Conservation (phyloP, 208 protist species). For the Crithidia bombi region DNA sequence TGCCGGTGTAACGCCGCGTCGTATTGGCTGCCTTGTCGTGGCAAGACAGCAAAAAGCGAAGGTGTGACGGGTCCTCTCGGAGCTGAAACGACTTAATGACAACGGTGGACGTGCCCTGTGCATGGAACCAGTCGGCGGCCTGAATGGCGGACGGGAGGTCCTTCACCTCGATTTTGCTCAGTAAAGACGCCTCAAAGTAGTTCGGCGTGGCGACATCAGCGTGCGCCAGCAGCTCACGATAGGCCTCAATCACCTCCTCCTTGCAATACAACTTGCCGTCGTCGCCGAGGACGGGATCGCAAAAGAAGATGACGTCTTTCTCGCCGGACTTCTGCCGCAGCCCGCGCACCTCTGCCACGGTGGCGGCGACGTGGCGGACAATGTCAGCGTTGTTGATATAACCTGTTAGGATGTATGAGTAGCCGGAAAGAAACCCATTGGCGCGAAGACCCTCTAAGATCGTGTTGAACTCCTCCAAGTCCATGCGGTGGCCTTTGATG, state of each 20-base stretch:
- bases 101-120: slow-evolving; percentile 63
- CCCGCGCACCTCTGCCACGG: slow-evolving; percentile 68
- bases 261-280: slow-evolving; percentile 94
- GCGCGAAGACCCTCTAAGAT: slow-evolving; percentile 87
- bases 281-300: slow-evolving; percentile 97
- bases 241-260: slow-evolving; percentile 87
- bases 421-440: slow-evolving; percentile 84
- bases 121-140: slow-evolving; percentile 87
- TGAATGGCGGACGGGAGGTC: slow-evolving; percentile 58
- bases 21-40: slow-evolving; percentile 13
- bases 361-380: slow-evolving; percentile 60
- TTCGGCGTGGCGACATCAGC: slow-evolving; percentile 93
- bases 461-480: slow-evolving; percentile 70
- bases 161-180: slow-evolving; percentile 69
- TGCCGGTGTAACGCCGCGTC: slow-evolving; percentile 62
- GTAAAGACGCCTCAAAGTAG: slow-evolving; percentile 91
- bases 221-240: slow-evolving; percentile 75
- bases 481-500: slow-evolving; percentile 89
- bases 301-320: slow-evolving; percentile 73
- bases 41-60: slow-evolving; percentile 71
- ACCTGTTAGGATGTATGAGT: slow-evolving; percentile 93
- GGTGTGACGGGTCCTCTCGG: slow-evolving; percentile 39
- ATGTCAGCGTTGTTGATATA: slow-evolving; percentile 94
- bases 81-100: slow-evolving; percentile 87
- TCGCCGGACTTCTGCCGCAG: slow-evolving; percentile 40